Evolutionary conservation across 106 monocot species (phyloP).

Genomic region (Dendrobium catenatum): DNA sequence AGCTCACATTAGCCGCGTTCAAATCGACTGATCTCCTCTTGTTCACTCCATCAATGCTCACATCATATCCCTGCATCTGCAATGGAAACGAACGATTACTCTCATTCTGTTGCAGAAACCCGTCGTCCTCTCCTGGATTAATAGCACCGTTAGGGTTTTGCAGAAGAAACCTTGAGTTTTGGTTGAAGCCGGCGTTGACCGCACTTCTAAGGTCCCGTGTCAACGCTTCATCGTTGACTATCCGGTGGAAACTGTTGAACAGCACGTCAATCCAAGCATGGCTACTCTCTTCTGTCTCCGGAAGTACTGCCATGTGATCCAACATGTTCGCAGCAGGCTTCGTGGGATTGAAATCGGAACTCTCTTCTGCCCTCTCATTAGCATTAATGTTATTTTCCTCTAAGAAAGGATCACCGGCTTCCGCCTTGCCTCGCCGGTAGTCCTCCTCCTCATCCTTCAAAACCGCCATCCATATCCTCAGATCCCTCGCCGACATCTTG

Average conservation of each 20-base stretch:
- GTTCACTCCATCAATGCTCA: too few relatives aligned
- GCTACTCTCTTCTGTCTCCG: neutral
- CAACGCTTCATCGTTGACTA: neutral
- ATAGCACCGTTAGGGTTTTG: neutral
- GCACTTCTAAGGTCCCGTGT: neutral
- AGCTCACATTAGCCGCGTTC: too few relatives aligned
- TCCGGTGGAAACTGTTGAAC: neutral
- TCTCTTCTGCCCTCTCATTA: neutral
- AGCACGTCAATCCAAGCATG: neutral
- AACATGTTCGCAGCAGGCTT: too few relatives aligned
- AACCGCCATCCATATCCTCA: constrained; percentile 1
- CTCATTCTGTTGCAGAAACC: too few relatives aligned
- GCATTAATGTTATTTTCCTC: too few relatives aligned
- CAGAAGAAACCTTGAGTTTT: neutral
- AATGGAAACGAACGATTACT: too few relatives aligned
- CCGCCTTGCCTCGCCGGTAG: neutral
- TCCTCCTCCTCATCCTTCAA: constrained; percentile 1
- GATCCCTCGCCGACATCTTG: constrained; percentile 29
- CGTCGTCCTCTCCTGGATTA: too few relatives aligned
- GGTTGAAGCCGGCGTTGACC: neutral
- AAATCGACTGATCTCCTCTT: too few relatives aligned
- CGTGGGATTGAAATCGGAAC: too few relatives aligned
- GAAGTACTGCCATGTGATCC: too few relatives aligned
- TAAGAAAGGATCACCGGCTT: neutral
- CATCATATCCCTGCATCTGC: too few relatives aligned